These are phyloP conservation scores for Forsythia suspensa DNA, from an alignment of 257 asterid species.

Conservation along the genomic window DNA sequence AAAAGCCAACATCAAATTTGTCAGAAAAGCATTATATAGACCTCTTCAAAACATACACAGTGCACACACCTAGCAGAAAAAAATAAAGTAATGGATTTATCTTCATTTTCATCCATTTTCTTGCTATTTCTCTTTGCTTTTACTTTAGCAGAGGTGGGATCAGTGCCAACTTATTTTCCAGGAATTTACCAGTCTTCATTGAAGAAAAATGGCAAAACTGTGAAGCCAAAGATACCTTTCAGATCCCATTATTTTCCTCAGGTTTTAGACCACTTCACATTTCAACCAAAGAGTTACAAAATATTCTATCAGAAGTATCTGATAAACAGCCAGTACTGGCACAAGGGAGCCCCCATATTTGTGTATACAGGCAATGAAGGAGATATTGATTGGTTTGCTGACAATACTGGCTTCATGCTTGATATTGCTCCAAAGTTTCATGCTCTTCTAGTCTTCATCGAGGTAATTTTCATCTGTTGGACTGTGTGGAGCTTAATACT, in stretches of 20 bases:
- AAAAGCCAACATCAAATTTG: neutral
- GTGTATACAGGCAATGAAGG: conserved; percentile 88
- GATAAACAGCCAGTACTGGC: conserved; percentile 57
- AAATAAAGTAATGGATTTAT: conserved; percentile 22
- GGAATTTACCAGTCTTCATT: conserved; percentile 46
- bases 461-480: conserved; percentile 31
- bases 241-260: conserved; percentile 65
- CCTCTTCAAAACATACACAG: conserved; percentile 14
- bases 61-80: neutral
- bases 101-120: conserved; percentile 32
- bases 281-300: conserved; percentile 51
- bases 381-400: conserved; percentile 80
- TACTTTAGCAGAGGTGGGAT: conserved; percentile 25
- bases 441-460: conserved; percentile 70
- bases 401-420: conserved; percentile 73
- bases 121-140: conserved; percentile 28
- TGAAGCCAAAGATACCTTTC: conserved; percentile 46
- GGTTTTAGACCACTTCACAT: conserved; percentile 72
- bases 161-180: conserved; percentile 40
- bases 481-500: too few species aligned
- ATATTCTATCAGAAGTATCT: conserved; percentile 71
- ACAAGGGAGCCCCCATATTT: conserved; percentile 61
- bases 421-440: conserved; percentile 70
- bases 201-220: conserved; percentile 32
- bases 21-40: neutral